These are phyloP conservation scores for Saccharomycopsis amapae DNA, from an alignment of 805 yeast genomes.

Conservation along the genomic window DNA sequence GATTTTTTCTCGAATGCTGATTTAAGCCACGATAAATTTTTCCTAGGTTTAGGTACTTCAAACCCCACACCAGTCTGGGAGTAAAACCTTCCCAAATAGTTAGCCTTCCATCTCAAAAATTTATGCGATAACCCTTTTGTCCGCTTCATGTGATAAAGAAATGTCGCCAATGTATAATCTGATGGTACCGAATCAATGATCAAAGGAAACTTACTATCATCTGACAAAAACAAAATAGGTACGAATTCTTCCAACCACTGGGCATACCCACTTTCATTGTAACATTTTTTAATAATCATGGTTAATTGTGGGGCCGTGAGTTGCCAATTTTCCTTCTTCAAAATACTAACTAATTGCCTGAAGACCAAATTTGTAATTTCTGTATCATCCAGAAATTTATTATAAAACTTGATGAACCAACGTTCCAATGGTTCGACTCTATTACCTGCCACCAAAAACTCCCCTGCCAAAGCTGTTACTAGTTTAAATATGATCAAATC, in stretches of 20 bases:
- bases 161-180: conserved; percentile 2
- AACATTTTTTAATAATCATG: not conserved
- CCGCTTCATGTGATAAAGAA: conserved; percentile 1
- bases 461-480: no score
- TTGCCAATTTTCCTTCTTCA: not conserved
- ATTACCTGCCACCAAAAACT: no score
- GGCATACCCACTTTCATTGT: not conserved
- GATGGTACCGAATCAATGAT: not conserved
- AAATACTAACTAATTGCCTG: not conserved
- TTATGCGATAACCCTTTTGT: conserved; percentile 4
- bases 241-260: conserved; percentile 7
- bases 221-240: conserved; percentile 7
- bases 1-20: conserved; percentile 6
- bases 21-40: conserved; percentile 8
- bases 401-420: not conserved
- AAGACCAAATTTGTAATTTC: not conserved
- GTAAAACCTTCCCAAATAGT: conserved; percentile 28
- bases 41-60: conserved; percentile 6
- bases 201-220: not conserved
- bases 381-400: not conserved
- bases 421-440: no score
- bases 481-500: no score
- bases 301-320: not conserved
- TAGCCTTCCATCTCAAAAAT: conserved; percentile 29
- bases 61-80: conserved; percentile 24